Evolutionary conservation across 2,329 filamentous ascomycete genomes (phyloP), one percentile per base, ranked within the genome.

Genomic region (Alternaria dauci): DNA sequence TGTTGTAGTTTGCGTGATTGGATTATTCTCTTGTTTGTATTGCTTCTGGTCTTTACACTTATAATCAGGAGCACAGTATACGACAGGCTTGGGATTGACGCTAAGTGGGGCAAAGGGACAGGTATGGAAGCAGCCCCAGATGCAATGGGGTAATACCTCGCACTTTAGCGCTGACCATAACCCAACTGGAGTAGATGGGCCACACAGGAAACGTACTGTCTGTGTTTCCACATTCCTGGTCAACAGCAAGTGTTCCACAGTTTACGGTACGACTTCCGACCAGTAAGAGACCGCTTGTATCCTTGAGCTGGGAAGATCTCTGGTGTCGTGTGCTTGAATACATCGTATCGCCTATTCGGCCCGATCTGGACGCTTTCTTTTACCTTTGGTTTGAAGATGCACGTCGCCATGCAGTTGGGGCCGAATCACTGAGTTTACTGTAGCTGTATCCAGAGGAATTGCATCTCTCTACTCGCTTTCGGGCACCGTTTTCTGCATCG

Each of bases 111-210:
- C 62, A 52, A 28, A 36, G 32, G 26, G 20, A 43, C 41, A 44
- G 14, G 2, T 25, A 14, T 44, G 43, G 26, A 58, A 42, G 34
- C 18, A 20, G 32, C 41, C 38, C 36, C 42, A 36, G 26, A 55
- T 42, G 38, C 20, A 64, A 61, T 59, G 43, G 62, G 67, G 68
- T 57, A 69, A 64, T 59, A 64, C 26, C 61, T 72, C 68, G 70
- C 70, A 70, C 16, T 71, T 69, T 68, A 65, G 61, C 64, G 62
- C 50, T 51, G 51, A 30, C 9, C 39, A 26, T 39, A 44, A 44
- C 20, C 11, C 34, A 50, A 34, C 36, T 52, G 25, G 23, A 41
- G 9, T 23, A 28, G 36, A 30, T 41, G 11, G 34, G 32, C 23
- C 36, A 41, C 36, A 20, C 23, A 30, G 25, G 41, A 16, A 30